Evolutionary conservation across 805 yeast species (phyloP), one percentile per base, ranked within the genome.

Genomic region (Middelhovenomyces tepae): DNA sequence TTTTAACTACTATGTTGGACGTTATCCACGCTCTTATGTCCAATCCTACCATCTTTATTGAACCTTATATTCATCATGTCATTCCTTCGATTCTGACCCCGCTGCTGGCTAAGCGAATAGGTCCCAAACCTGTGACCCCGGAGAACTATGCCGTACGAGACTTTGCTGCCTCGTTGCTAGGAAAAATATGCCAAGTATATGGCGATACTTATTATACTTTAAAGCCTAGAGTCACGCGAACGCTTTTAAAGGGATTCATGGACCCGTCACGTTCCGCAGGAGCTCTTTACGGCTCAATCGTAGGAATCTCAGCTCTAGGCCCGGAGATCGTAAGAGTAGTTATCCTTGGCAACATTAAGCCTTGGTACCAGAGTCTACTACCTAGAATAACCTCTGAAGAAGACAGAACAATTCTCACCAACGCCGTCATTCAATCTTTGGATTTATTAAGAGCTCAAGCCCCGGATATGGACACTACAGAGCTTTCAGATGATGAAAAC

Each of bases 31-130:
- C 97, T 0, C 65, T 91, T 19, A 66, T 86, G 31, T 75, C 79
- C 27, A 91, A 91, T 58, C 75, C 75, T 35, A 78, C 94, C 14
- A 75, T 91, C 24, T 89, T 86, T 48, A 67, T 89, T 39, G 96
- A 89, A 45, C 98, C 97, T 7, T 89, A 89, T 51, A 85, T 91
- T 28, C 98, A 93, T 60, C 89, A 95, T 1, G 63, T 91, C 46
- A 85, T 91, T 83, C 98, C 99, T n/a, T 84, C 95, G 40, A 78
- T 91, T 21, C 66, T 91, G 44, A 91, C 99, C 0, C 66, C 89
- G 14, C 67, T 91, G 27, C 67, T 91, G 31, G 96, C 97, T 1
- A 86, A 86, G 50, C 73, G 83, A 40, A 71, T 89, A n/a, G 96
- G 96, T 3, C 28, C 57, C 53, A 15, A 64, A 59, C 43, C 65